Evolutionary conservation across 2,329 filamentous ascomycete species (phyloP), one percentile per base, ranked within the genome.

Genomic region (Aspergillus fumigatiaffinis): DNA sequence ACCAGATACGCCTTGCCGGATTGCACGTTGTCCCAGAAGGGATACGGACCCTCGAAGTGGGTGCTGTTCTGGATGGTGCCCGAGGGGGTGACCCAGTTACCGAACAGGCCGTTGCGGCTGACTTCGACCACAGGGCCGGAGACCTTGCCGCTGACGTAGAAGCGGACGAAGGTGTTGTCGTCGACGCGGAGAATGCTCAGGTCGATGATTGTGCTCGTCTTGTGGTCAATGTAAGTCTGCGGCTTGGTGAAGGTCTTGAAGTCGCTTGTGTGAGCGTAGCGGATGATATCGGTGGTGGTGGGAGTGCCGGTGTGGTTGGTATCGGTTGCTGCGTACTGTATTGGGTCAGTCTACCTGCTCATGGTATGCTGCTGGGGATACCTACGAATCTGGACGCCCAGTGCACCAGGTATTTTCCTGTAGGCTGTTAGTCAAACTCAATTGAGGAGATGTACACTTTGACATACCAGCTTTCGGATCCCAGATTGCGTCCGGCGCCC

Each of bases 401-500:
- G 25, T 62, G 60, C 10, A 62, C 60, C 8, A 62, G 46, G 21
- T 62, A 62, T 53, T 62, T 51, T 7, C 14, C 55, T 57, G 6
- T 38, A 28, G 2, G 14, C 20, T 17, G 28, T 51, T 7, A 51
- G 47, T 29, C 35, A 3, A 20, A 7, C n/a, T 20, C 12, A 41
- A 0, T n/a, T 3, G 14, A 26, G 1, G 5, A 28, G 1, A 3
- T 12, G 1, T 4, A n/a, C 14, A 20, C 7, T 12, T 3, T 8
- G 5, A 55, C 38, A 25, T 17, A 57, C 60, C 58, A 12, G 55
- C 28, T 6, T 50, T 56, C 4, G 54, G 26, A 50, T 62, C 60
- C 60, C 60, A 62, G 8, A 62, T 53, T 4, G 60, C 60, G 44
- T 62, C 60, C 6, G 60, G 60, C 6, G 60, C 60, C 60, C 60